A percentile compares a stretch with the other conserved stretches of the same genome.
These are phyloP conservation scores for Pseudoturritis turrita DNA, from an alignment of 345 rosid species.

Conservation along the genomic window DNA sequence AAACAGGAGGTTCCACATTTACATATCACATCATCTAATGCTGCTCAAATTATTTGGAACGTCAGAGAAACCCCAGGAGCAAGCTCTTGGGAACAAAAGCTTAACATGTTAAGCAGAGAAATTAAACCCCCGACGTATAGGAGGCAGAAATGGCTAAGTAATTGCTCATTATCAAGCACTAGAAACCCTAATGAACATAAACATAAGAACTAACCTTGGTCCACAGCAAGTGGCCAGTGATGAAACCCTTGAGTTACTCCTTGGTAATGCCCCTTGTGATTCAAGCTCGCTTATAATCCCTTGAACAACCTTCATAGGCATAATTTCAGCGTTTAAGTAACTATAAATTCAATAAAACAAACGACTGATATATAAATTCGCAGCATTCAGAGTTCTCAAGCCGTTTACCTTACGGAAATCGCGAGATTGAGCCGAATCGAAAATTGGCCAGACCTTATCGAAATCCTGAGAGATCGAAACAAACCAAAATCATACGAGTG, in stretches of 20 bases:
- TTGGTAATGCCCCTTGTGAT: constrained; percentile 96
- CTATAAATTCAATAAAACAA: not conserved
- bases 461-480: constrained; percentile 77
- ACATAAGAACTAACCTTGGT: constrained; percentile 61
- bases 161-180: not conserved
- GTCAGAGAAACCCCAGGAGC: not conserved
- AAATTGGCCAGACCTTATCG: constrained; percentile 99
- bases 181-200: not conserved
- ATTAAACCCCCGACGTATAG: not conserved
- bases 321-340: constrained; percentile 7
- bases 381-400: not conserved
- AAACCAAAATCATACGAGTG: constrained; percentile 13
- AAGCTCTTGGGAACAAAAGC: not conserved
- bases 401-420: constrained; percentile 83
- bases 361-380: not conserved
- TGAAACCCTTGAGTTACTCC: constrained; percentile 99
- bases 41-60: not conserved
- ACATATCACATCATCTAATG: not conserved
- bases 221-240: constrained; percentile 99
- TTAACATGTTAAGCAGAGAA: not conserved
- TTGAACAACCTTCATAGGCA: constrained; percentile 75
- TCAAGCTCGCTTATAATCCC: constrained; percentile 97
- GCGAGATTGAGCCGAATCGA: constrained; percentile 97
- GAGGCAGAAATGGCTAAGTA: not conserved
- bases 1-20: not conserved